Base-by-base conservation (phyloP, 352 stramenopile species). In the Pythium brassicae region DNA sequence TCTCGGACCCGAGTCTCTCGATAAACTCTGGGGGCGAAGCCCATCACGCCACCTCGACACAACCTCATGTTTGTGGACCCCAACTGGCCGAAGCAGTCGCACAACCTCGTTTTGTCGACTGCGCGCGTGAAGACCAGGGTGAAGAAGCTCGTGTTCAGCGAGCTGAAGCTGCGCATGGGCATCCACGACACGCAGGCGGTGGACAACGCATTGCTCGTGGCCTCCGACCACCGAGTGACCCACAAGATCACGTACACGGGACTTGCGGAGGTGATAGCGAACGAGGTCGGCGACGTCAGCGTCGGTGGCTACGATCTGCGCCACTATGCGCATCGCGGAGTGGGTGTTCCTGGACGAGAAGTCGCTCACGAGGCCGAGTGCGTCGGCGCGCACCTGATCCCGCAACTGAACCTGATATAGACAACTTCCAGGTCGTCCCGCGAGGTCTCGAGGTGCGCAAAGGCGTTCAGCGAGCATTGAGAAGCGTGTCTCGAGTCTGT, bases 191-290 rank as follows among this genome's bases (percentile, higher is more conserved):
- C 76, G 3, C 62, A 72, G 11, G 55, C 70, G n/a, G 42, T 53
- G 9, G 77, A 84, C 48, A 70, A 72, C 37, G 59, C n/a, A n/a
- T n/a, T 70, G 15, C 63, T 87, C n/a, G 63, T 87, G 46, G 72
- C 70, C 37, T 62, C 69, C 50, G 67, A 69, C 14, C 76, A 87
- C 23, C 63, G 62, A 1, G 68, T 85, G 20, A 85, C 69, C 4
- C 66, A 68, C 22, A 82, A 82, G 49, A 55, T 76, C 22, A 83
- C 61, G 35, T 85, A 87, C 55, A 83, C 68, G 0, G 74, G 72
- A 5, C 37, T 82, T n/a, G 80, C 74, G 7, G 74, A 87, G 39
- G 63, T 85, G n/a, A 72, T 87, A 26, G 74, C 74, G 4, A 75
- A 69, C 48, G 74, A 85, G 51, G 66, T 86, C 17, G 62, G 60